These are phyloP conservation scores for Populus deltoides DNA, from an alignment of 345 rosid species.

Conservation along the genomic window DNA sequence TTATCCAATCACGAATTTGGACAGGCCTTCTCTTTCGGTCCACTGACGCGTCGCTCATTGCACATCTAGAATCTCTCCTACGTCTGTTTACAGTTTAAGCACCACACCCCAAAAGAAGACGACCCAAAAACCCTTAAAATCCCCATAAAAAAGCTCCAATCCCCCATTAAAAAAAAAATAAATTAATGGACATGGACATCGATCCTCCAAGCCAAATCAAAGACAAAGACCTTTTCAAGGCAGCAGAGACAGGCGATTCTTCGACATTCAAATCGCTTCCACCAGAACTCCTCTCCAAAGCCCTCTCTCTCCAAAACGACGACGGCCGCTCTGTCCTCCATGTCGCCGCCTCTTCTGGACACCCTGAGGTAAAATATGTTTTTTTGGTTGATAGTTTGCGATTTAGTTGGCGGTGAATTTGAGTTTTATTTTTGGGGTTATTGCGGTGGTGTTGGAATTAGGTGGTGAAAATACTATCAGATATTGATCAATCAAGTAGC, in stretches of 20 bases:
- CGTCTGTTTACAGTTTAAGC: too few species aligned
- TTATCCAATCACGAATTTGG: too few species aligned
- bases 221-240: slow-evolving; percentile 64
- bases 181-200: slow-evolving; percentile 34
- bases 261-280: slow-evolving; percentile 55
- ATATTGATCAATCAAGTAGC: slow-evolving; percentile 41
- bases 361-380: slow-evolving; percentile 33
- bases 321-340: slow-evolving; percentile 89
- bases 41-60: too few species aligned
- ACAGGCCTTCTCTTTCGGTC: too few species aligned
- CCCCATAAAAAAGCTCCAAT: not conserved
- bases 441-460: slow-evolving; percentile 20
- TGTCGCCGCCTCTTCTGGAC: slow-evolving; percentile 61
- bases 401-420: not conserved
- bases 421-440: not conserved
- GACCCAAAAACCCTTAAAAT: not conserved
- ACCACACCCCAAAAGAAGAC: too few species aligned
- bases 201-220: slow-evolving; percentile 38
- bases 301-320: slow-evolving; percentile 61
- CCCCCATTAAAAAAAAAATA: not conserved
- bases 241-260: slow-evolving; percentile 74
- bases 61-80: too few species aligned
- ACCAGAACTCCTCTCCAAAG: slow-evolving; percentile 38
- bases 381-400: too few species aligned
- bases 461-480: slow-evolving; percentile 57